A percentile compares a stretch with the other conserved stretches of the same genome.
Conservation (phyloP, 2,329 filamentous ascomycete species). For the Diaporthe nobilis region DNA sequence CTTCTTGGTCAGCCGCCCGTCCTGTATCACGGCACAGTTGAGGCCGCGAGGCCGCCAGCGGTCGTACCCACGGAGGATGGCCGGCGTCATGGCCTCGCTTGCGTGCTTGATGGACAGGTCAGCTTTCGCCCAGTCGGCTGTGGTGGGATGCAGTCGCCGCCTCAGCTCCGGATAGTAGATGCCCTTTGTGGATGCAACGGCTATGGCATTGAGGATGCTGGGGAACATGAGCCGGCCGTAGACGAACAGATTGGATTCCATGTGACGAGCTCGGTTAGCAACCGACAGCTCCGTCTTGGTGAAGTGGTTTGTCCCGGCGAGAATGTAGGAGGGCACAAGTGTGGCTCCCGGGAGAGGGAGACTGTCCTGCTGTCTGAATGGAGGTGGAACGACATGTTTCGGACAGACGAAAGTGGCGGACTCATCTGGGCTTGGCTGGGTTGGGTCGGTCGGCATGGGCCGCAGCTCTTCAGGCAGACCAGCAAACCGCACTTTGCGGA, state of each 20-base stretch:
- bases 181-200: neutral
- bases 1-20: neutral
- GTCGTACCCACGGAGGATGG: neutral
- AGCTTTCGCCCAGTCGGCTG: neutral
- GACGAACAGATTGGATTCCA: neutral
- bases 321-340: neutral
- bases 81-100: neutral
- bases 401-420: neutral
- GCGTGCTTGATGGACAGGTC: conserved; percentile 3
- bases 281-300: neutral
- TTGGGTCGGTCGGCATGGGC: neutral
- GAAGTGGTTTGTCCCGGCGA: conserved; percentile 11
- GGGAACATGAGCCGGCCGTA: conserved; percentile 16
- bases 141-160: neutral
- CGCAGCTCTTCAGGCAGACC: neutral
- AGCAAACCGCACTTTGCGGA: neutral
- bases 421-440: neutral
- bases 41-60: neutral
- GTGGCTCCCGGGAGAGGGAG: neutral
- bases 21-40: conserved; percentile 1
- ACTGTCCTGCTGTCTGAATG: conserved; percentile 4
- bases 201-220: neutral
- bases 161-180: neutral
- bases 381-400: neutral
- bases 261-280: neutral